These are phyloP conservation scores for Neurospora sp. DNA, from an alignment of 495 filamentous ascomycete species.

Conservation along the genomic window DNA sequence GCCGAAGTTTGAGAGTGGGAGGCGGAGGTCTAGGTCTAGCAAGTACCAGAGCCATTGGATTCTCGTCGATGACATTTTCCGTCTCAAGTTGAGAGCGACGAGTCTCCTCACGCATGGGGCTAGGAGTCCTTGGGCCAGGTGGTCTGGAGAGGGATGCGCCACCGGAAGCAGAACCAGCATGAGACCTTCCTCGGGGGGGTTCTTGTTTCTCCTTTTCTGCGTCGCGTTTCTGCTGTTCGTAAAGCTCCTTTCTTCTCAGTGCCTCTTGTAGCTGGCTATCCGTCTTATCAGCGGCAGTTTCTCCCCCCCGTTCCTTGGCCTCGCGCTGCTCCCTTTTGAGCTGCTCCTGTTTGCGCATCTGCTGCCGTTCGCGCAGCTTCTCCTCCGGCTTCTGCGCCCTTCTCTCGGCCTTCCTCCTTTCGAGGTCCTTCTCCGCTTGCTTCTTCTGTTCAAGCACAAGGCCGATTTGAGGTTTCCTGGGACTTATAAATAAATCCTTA, in stretches of 20 bases:
- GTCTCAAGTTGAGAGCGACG: not conserved
- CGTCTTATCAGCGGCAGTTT: not conserved
- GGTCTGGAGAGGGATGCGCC: not conserved
- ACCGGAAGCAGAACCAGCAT: not conserved
- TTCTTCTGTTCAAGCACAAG: not conserved
- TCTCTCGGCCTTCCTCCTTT: not conserved
- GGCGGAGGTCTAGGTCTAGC: not conserved
- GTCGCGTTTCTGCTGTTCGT: not conserved
- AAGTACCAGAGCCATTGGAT: not conserved
- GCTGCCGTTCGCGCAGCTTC: not conserved
- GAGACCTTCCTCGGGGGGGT: not conserved
- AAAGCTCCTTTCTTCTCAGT: not conserved
- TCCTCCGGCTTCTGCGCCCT: not conserved
- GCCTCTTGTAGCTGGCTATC: not conserved
- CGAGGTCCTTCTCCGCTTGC: not conserved
- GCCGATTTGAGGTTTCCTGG: not conserved
- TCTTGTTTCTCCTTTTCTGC: not conserved
- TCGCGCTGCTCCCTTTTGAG: not conserved
- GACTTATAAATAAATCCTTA: not conserved
- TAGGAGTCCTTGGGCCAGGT: not conserved
- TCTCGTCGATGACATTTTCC: not conserved
- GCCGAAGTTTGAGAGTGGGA: not conserved
- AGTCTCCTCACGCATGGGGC: not conserved
- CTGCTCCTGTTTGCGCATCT: too few species aligned
- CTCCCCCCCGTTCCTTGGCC: not conserved